A percentile compares a stretch with the other conserved stretches of the same genome.
phyloP scores from a whole-genome alignment of 768 basidiomycete genomes.

The Serendipita indica region DNA sequence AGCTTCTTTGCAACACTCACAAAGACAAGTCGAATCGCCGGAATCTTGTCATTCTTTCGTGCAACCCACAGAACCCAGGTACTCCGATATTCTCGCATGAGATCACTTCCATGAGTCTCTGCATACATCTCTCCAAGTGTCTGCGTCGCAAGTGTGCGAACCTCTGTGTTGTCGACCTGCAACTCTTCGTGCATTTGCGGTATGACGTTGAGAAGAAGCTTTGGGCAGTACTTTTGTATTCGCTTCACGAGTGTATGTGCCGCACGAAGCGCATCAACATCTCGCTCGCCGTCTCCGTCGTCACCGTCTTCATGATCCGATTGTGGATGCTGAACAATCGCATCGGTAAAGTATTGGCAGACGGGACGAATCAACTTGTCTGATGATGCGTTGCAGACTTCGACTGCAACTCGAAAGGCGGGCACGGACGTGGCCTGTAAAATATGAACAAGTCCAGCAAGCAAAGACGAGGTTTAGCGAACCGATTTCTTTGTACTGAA shows the following conservation, averaged over 20 bases:
- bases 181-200: conserved; percentile 89
- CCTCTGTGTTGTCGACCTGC: conserved; percentile 50
- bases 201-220: conserved; percentile 75
- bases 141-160: conserved; percentile 70
- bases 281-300: conserved; percentile 41
- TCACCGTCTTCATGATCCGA: conserved; percentile 32
- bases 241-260: conserved; percentile 79
- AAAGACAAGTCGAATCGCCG: conserved; percentile 59
- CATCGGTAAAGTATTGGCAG: conserved; percentile 42
- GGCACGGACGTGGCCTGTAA: conserved; percentile 52
- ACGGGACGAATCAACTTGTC: conserved; percentile 83
- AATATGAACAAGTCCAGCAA: conserved; percentile 12
- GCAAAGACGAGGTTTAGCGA: conserved; percentile 19
- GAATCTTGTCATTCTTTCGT: conserved; percentile 60
- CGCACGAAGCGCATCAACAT: conserved; percentile 39
- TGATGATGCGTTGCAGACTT: conserved; percentile 68
- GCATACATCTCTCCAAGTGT: conserved; percentile 85
- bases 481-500: conserved; percentile 64
- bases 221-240: conserved; percentile 64
- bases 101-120: conserved; percentile 42
- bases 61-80: conserved; percentile 79
- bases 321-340: conserved; percentile 33
- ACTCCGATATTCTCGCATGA: conserved; percentile 62
- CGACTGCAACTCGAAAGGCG: conserved; percentile 66
- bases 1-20: conserved; percentile 55